Base-by-base conservation (phyloP, 106 monocot genomes). In the Chionographis japonica region DNA sequence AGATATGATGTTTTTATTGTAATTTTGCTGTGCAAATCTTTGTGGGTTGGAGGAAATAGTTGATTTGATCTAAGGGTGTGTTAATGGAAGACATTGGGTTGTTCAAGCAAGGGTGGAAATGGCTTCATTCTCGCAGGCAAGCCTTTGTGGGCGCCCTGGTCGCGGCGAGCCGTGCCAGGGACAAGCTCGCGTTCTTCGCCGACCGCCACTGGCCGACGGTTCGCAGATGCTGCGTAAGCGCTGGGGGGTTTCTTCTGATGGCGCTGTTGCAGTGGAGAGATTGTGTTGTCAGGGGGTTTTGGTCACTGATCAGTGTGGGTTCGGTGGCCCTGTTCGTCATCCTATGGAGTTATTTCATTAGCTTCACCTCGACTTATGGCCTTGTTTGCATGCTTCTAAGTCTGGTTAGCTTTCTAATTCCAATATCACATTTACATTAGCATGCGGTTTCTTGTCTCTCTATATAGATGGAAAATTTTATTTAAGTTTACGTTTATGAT, bases 261-360 rank as follows among this genome's bases (percentile, higher is more conserved):
- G 37, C 85, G 56, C 39, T 83, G 61, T 18, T 67, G 63, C 72
- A 81, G 68, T 98, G 97, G 92, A 82, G 79, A 37, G 78, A 85
- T 51, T 98, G 92, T 66, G 74, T 71, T 39, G 80, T 74, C 4
- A 81, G 83, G 58, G 92, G 97, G 3, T 72, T 83, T 62, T 13
- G 69, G 53, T 87, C 89, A 1, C 40, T 98, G 69, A 35, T 83
- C 42, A 70, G 72, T 53, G 68, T 89, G 65, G 92, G 86, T 8
- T 74, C 86, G 19, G 60, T 75, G 11, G 69, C 87, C 2, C 42
- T 92, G 18, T 87, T 97, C 66, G 68, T 97, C 50, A 83, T 92
- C 19, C 14, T 92, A 10, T 97, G 95, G 95, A 89, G 95, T 37
- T 84, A 56, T 63, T 87, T 92, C 59, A 79, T 97, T 68, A 85